Percentiles rank a stretch among this genome's conserved stretches.
phyloP scores from a whole-genome alignment of 23 red algal species.

The Agarophyton chilense region DNA sequence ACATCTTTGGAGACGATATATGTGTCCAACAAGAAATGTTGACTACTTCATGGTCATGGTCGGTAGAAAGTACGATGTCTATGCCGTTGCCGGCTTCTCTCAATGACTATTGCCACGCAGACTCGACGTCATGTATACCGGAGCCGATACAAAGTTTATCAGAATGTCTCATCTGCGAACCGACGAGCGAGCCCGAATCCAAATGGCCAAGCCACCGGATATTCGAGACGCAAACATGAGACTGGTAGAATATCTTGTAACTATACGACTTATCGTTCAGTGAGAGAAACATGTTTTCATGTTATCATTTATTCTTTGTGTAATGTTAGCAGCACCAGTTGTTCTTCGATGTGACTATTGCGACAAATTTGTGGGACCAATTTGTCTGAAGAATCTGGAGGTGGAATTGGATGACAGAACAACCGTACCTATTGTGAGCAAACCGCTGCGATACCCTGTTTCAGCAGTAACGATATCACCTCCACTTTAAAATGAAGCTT shows the following conservation, averaged over 20 bases:
- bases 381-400: background rate
- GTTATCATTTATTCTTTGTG: slow-evolving; percentile 8
- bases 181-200: background rate
- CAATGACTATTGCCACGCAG: background rate
- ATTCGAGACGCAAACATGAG: slow-evolving; percentile 24
- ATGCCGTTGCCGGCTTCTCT: background rate
- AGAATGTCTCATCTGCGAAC: background rate
- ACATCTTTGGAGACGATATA: no score
- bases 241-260: background rate
- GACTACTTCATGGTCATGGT: background rate
- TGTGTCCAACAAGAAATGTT: no score
- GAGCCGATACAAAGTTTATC: background rate
- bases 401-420: background rate
- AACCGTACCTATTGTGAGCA: background rate
- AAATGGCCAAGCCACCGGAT: background rate
- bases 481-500: background rate
- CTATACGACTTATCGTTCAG: background rate
- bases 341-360: slow-evolving; percentile 16
- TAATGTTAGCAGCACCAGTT: slow-evolving; percentile 16
- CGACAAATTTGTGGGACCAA: slow-evolving; percentile 6
- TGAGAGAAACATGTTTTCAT: background rate
- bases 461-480: background rate
- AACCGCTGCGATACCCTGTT: background rate
- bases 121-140: background rate
- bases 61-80: background rate